phyloP scores from a whole-genome alignment of 345 rosid genomes.

The Populus ilicifolia region DNA sequence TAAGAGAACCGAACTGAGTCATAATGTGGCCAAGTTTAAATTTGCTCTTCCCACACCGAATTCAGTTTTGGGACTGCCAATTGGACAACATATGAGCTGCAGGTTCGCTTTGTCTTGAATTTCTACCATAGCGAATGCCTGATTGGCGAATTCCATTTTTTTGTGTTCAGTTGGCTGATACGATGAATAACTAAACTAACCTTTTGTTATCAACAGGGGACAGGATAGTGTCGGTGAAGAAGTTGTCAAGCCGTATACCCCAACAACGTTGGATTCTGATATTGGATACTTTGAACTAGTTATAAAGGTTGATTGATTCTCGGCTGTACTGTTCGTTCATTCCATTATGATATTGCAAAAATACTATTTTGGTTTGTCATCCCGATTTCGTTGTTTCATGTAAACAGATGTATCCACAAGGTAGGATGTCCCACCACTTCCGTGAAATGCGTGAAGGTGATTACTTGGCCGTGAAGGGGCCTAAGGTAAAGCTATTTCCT shows the following conservation, averaged over 20 bases:
- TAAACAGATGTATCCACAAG: conserved; percentile 33
- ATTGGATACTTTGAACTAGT: conserved; percentile 27
- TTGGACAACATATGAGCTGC: conserved; percentile 58
- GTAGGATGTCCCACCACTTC: conserved; percentile 35
- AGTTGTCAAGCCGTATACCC: conserved; percentile 30
- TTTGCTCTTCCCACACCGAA: conserved; percentile 46
- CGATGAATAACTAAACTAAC: background rate
- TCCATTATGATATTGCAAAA: background rate
- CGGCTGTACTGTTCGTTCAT: background rate
- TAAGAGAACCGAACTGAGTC: conserved; percentile 40
- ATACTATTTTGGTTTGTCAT: background rate
- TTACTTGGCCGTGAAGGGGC: conserved; percentile 28
- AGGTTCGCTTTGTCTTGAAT: conserved; percentile 25
- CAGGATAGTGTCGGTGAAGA: conserved; percentile 27
- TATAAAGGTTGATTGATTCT: conserved; percentile 18
- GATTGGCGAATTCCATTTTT: background rate
- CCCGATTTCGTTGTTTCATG: background rate
- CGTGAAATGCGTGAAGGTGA: conserved; percentile 26
- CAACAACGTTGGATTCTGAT: conserved; percentile 30
- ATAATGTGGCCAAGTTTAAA: conserved; percentile 45
- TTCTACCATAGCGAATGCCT: background rate
- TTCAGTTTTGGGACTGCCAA: conserved; percentile 50
- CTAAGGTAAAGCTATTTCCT: conserved; percentile 21
- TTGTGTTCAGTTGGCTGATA: background rate
- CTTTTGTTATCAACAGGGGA: conserved; percentile 19